These are phyloP conservation scores for Colletotrichum navitas DNA, from an alignment of 2,329 filamentous ascomycete genomes.

Conservation along the genomic window DNA sequence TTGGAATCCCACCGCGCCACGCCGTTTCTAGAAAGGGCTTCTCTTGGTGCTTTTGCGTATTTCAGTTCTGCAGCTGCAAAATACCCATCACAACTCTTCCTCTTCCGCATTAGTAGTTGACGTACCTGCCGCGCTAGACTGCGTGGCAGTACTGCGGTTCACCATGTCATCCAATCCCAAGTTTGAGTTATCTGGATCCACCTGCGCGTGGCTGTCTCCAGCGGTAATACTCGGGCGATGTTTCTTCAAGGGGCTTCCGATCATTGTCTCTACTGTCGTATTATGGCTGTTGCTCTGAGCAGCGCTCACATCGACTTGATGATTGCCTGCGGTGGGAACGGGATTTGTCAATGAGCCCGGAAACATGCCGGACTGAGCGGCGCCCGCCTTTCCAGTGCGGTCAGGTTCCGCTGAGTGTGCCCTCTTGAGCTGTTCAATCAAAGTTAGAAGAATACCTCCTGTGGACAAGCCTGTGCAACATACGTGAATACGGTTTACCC, in stretches of 20 bases:
- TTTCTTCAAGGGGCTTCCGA: conserved; percentile 43
- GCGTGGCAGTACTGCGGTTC: background rate
- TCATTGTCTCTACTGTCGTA: conserved; percentile 23
- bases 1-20: background rate
- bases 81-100: conserved; percentile 33
- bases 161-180: conserved; percentile 1
- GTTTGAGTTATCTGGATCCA: background rate
- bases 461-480: conserved; percentile 46
- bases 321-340: background rate
- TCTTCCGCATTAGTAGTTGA: conserved; percentile 26
- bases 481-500: conserved; percentile 86
- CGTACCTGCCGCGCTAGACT: background rate
- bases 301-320: conserved; percentile 1
- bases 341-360: conserved; percentile 1
- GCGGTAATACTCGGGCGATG: conserved; percentile 37
- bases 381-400: conserved; percentile 47
- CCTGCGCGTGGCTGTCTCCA: conserved; percentile 13
- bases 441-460: background rate
- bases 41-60: background rate
- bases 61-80: background rate
- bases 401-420: conserved; percentile 81
- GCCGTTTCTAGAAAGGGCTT: background rate
- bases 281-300: background rate
- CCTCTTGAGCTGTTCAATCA: conserved; percentile 75
- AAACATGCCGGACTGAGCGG: background rate